Conservation (phyloP, 1,284 basidiomycete species). For the Cutaneotrichosporon cutaneum region DNA sequence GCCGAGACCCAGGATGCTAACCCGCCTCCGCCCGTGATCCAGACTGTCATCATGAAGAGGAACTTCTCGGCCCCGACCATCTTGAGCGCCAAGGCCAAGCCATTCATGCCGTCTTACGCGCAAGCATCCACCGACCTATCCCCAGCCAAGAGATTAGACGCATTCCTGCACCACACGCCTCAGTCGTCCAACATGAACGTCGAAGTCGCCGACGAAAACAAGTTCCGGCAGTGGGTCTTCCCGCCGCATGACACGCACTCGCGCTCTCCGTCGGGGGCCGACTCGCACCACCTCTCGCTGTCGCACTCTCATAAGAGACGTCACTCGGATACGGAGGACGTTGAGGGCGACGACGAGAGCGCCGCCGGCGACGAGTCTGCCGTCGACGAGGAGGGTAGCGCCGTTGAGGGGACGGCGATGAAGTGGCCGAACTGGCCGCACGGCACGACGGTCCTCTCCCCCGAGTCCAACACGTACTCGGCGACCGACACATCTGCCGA, state of each 20-base stretch:
- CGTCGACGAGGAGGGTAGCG: not conserved
- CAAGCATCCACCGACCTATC: not conserved
- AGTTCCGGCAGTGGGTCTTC: slow-evolving; percentile 24
- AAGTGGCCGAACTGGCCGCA: slow-evolving; percentile 10
- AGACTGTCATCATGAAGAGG: not conserved
- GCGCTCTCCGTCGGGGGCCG: not conserved
- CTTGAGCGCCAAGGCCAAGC: slow-evolving; percentile 16
- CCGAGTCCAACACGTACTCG: not conserved
- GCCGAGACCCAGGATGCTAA: not conserved
- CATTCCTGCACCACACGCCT: not conserved
- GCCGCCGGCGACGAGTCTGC: slow-evolving; percentile 1
- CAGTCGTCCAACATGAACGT: not conserved
- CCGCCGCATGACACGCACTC: slow-evolving; percentile 7
- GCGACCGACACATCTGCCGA: slow-evolving; percentile 22
- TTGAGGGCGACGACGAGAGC: not conserved
- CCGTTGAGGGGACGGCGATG: not conserved
- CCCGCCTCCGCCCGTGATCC: not conserved
- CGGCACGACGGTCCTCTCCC: not conserved
- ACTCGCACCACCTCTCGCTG: not conserved
- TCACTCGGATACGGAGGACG: slow-evolving; percentile 5
- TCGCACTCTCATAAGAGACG: slow-evolving; percentile 9
- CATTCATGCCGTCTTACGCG: slow-evolving; percentile 12
- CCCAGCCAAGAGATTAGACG: not conserved
- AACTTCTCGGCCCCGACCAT: not conserved
- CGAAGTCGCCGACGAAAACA: slow-evolving; percentile 9